Conservation (phyloP, 495 filamentous ascomycete species). For the Xylaria sp. region DNA sequence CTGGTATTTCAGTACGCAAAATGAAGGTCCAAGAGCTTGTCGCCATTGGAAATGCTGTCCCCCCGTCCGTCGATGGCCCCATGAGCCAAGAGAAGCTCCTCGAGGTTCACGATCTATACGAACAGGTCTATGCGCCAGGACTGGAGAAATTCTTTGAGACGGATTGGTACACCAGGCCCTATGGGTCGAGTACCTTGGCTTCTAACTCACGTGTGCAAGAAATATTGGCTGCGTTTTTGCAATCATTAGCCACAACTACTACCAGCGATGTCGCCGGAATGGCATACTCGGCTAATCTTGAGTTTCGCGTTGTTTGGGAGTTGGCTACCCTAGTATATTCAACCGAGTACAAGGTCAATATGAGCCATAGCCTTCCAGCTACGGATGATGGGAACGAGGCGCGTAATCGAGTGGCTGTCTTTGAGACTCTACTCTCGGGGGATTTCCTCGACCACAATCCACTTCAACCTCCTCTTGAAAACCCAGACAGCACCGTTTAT, state of each 20-base stretch:
- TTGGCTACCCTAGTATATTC: slow-evolving; percentile 54
- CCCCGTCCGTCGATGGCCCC: slow-evolving; percentile 64
- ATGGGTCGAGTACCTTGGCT: slow-evolving; percentile 48
- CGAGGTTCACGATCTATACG: slow-evolving; percentile 77
- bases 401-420: slow-evolving; percentile 70
- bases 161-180: slow-evolving; percentile 72
- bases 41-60: slow-evolving; percentile 66
- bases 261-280: slow-evolving; percentile 66
- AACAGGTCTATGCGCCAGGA: slow-evolving; percentile 76
- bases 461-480: slow-evolving; percentile 52
- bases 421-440: slow-evolving; percentile 77
- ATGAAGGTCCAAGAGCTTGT: slow-evolving; percentile 81
- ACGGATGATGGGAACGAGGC: slow-evolving; percentile 65
- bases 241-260: slow-evolving; percentile 47
- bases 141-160: slow-evolving; percentile 84
- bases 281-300: slow-evolving; percentile 66
- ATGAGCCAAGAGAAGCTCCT: slow-evolving; percentile 62
- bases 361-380: slow-evolving; percentile 35
- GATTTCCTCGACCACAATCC: slow-evolving; percentile 66
- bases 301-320: slow-evolving; percentile 75
- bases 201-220: slow-evolving; percentile 65
- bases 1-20: slow-evolving; percentile 66
- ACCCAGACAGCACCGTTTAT: slow-evolving; percentile 55
- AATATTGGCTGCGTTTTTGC: slow-evolving; percentile 67
- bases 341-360: slow-evolving; percentile 40